Conservation (phyloP, 768 basidiomycete species). For the Xerocomus brunneocitrinus region DNA sequence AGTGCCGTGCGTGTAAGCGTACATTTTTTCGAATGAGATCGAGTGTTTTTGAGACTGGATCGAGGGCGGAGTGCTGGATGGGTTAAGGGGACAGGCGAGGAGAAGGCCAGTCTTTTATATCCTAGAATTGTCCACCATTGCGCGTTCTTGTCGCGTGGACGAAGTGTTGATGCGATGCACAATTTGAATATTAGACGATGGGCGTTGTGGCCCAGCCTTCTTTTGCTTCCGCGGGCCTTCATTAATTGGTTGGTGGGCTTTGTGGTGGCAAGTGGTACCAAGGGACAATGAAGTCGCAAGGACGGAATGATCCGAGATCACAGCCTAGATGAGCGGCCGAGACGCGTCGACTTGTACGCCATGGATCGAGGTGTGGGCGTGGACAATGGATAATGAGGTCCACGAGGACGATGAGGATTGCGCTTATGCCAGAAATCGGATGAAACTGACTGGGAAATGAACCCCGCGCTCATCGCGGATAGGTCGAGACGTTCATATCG, state of each 20-base stretch:
- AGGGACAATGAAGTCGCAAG: constrained; percentile 4
- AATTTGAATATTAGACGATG: not conserved
- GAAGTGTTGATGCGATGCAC: not conserved
- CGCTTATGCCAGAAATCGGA: not conserved
- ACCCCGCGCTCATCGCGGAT: not conserved
- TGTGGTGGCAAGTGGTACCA: not conserved
- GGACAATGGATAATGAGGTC: not conserved
- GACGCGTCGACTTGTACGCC: not conserved
- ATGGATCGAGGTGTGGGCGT: constrained; percentile 1
- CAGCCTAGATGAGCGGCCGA: not conserved
- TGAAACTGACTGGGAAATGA: not conserved
- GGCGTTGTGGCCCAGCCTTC: constrained; percentile 1
- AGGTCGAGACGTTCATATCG: not conserved
- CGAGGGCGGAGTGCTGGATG: not conserved
- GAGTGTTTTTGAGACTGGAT: not conserved
- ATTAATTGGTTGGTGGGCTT: constrained; percentile 6
- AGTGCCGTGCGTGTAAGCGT: not conserved
- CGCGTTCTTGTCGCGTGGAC: constrained; percentile 6
- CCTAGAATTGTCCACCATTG: not conserved
- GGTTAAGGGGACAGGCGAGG: not conserved
- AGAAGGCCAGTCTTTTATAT: constrained; percentile 7
- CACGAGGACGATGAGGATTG: not conserved
- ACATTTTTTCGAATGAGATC: not conserved
- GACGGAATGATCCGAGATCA: not conserved
- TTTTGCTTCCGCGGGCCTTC: constrained; percentile 4